phyloP scores from a whole-genome alignment of 257 asterid species.

The Nicotiana tabacum region DNA sequence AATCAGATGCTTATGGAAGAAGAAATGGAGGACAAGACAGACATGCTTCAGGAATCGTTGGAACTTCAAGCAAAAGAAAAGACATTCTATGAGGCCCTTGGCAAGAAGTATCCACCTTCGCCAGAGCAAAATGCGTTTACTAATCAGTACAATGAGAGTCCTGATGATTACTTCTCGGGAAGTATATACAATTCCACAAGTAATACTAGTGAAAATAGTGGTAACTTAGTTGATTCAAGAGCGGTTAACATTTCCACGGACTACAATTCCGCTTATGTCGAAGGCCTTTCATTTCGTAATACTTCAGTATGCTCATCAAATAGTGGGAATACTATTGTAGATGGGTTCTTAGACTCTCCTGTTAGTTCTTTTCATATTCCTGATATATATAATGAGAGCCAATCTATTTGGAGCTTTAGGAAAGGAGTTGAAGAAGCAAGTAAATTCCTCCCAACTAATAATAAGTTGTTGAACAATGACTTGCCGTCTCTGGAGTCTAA shows the following conservation, averaged over 20 bases:
- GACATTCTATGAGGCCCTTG: constrained; percentile 45
- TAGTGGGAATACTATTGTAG: constrained; percentile 27
- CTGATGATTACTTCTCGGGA: constrained; percentile 6
- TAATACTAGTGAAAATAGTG: constrained; percentile 15
- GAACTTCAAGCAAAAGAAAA: constrained; percentile 46
- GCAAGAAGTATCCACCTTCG: constrained; percentile 40
- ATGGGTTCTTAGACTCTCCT: constrained; percentile 46
- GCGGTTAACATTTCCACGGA: constrained; percentile 21
- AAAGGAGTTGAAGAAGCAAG: constrained; percentile 59
- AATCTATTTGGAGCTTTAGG: constrained; percentile 37
- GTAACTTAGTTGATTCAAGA: constrained; percentile 22
- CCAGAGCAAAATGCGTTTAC: constrained; percentile 2
- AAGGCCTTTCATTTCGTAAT: constrained; percentile 10
- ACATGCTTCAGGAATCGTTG: constrained; percentile 47
- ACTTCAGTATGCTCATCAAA: constrained; percentile 26
- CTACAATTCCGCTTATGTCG: constrained; percentile 13
- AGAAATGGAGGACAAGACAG: constrained; percentile 44
- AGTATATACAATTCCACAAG: constrained; percentile 10
- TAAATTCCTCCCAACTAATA: constrained; percentile 40
- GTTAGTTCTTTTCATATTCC: constrained; percentile 36
- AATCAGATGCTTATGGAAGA: constrained; percentile 45
- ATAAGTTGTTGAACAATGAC: constrained; percentile 21
- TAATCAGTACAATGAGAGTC: constrained; percentile 10
- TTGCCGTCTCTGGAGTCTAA: constrained; percentile 8
- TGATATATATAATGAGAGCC: constrained; percentile 32